Percentiles rank a stretch among this genome's conserved stretches.
phyloP scores from a whole-genome alignment of 2,329 filamentous ascomycete genomes.

The Tolypocladium inflatum region DNA sequence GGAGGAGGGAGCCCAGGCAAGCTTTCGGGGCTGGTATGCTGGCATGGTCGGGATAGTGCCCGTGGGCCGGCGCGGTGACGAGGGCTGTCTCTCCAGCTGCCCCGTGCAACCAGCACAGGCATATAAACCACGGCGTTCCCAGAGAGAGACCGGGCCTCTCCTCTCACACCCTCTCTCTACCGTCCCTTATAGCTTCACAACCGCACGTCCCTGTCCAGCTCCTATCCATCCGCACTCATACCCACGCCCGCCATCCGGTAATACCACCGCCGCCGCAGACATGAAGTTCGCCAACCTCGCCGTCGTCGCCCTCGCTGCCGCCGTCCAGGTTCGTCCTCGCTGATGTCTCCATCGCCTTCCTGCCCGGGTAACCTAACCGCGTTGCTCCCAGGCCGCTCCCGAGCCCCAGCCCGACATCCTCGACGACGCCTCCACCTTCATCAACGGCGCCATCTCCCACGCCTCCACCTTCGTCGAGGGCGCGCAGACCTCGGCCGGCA shows the following conservation, averaged over 20 bases:
- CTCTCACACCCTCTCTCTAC: not conserved
- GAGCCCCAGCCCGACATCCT: slow-evolving; percentile 4
- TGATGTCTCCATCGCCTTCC: not conserved
- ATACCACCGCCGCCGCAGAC: slow-evolving; percentile 6
- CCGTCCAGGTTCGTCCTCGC: slow-evolving; percentile 16
- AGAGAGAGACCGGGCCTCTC: no score
- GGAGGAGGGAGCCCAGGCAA: no score
- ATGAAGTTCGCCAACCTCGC: slow-evolving; percentile 29
- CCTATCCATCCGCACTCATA: not conserved
- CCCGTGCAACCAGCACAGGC: not conserved
- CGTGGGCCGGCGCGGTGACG: not conserved
- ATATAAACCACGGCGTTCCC: not conserved
- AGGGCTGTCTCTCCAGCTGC: not conserved
- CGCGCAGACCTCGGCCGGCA: slow-evolving; percentile 4
- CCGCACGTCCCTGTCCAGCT: not conserved
- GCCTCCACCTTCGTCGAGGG: not conserved
- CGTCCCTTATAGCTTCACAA: not conserved
- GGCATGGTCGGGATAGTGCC: no score
- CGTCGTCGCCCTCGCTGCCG: slow-evolving; percentile 20
- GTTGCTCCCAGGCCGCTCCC: slow-evolving; percentile 1
- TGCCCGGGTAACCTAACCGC: no score
- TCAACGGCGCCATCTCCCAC: not conserved
- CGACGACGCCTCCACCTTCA: not conserved
- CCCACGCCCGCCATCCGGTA: not conserved
- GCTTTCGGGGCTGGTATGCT: no score